Percentiles rank a stretch among this genome's conserved stretches.
Conservation (phyloP, 805 yeast species). For the Pichia heedii region DNA sequence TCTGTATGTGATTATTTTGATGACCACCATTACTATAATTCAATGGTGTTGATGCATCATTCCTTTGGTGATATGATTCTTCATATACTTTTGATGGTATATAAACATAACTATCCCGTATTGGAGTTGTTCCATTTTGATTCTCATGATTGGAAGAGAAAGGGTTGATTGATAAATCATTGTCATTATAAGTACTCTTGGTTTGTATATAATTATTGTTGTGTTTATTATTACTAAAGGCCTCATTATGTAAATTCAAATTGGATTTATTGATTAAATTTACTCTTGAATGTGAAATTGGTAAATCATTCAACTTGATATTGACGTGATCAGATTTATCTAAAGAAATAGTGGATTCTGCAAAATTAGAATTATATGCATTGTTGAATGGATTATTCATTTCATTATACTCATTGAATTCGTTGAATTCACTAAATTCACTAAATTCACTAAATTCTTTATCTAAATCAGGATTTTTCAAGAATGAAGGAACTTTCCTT, state of each 20-base stretch:
- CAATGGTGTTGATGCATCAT: neutral
- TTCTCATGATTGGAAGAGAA: neutral
- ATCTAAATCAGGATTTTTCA: neutral
- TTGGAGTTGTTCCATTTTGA: neutral
- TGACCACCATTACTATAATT: neutral
- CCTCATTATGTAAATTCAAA: neutral
- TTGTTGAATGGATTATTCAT: neutral
- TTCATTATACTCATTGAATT: neutral
- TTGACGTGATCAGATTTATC: constrained; percentile 6
- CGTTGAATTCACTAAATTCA: constrained; percentile 1
- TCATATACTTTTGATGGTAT: constrained; percentile 5
- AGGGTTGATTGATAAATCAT: neutral
- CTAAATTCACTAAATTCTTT: neutral
- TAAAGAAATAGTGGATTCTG: neutral
- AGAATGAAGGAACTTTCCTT: constrained; percentile 16
- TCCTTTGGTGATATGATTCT: constrained; percentile 1
- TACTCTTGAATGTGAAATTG: constrained; percentile 5
- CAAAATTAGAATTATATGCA: neutral
- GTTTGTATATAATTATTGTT: no score
- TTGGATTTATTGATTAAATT: constrained; percentile 1
- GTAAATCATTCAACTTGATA: constrained; percentile 1
- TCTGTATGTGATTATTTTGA: neutral
- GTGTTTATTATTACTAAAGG: neutral
- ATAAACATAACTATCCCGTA: constrained; percentile 1
- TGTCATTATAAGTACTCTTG: neutral